phyloP scores from a whole-genome alignment of 2,329 filamentous ascomycete species.

The Ustulina deusta region DNA sequence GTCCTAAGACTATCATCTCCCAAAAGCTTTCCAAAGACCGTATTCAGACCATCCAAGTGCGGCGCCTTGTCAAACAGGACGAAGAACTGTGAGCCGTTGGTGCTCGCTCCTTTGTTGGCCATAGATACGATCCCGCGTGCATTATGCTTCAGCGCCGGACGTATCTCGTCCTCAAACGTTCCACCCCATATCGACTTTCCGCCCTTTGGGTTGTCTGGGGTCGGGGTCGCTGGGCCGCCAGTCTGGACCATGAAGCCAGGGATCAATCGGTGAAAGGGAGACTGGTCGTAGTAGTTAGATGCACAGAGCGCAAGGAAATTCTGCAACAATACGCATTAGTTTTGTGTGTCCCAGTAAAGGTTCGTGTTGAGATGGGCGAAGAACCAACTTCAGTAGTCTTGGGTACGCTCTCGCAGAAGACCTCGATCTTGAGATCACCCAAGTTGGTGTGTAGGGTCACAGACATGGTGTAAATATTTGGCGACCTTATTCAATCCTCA shows the following conservation, averaged over 20 bases:
- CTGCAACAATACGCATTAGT: slow-evolving; percentile 56
- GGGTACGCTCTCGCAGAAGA: slow-evolving; percentile 95
- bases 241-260: slow-evolving; percentile 85
- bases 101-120: slow-evolving; percentile 80
- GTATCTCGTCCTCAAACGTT: slow-evolving; percentile 84
- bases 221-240: slow-evolving; percentile 70
- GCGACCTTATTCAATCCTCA: background rate
- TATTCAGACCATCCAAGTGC: slow-evolving; percentile 86
- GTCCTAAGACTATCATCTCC: slow-evolving; percentile 73
- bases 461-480: slow-evolving; percentile 61
- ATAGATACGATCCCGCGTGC: slow-evolving; percentile 78
- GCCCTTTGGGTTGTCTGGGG: slow-evolving; percentile 72
- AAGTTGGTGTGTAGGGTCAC: slow-evolving; percentile 85
- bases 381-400: slow-evolving; percentile 82
- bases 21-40: slow-evolving; percentile 81
- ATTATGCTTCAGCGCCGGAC: slow-evolving; percentile 75
- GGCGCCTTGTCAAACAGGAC: slow-evolving; percentile 80
- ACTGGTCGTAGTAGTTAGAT: slow-evolving; percentile 79
- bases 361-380: slow-evolving; percentile 1
- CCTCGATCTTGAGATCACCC: slow-evolving; percentile 92
- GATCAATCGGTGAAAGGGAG: slow-evolving; percentile 84
- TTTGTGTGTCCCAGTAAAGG: slow-evolving; percentile 8
- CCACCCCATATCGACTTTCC: slow-evolving; percentile 79
- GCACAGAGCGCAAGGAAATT: slow-evolving; percentile 91
- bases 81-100: slow-evolving; percentile 86